These are phyloP conservation scores for Neobulgaria alba DNA, from an alignment of 2,329 filamentous ascomycete species.

Conservation along the genomic window DNA sequence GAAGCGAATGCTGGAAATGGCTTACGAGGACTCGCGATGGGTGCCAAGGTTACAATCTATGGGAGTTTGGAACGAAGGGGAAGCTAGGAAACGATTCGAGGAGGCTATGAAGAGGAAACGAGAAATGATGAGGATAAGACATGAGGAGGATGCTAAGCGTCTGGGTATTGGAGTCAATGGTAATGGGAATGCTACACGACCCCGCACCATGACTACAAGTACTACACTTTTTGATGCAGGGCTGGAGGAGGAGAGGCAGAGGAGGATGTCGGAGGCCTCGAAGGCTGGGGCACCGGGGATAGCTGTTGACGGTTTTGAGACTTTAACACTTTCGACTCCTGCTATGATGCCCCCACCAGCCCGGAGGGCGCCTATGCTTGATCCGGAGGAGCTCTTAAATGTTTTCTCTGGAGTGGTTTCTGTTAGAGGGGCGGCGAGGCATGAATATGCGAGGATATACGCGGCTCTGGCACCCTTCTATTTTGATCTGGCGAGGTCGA, in stretches of 20 bases:
- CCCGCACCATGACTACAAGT: constrained; percentile 27
- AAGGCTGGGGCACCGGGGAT: constrained; percentile 15
- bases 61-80: constrained; percentile 84
- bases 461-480: constrained; percentile 85
- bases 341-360: constrained; percentile 29
- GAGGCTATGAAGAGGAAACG: constrained; percentile 54
- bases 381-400: constrained; percentile 56
- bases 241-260: constrained; percentile 53
- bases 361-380: constrained; percentile 36
- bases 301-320: constrained; percentile 69
- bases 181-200: constrained; percentile 22
- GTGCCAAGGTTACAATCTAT: constrained; percentile 77
- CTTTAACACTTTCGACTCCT: constrained; percentile 46
- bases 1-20: constrained; percentile 89
- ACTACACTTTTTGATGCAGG: constrained; percentile 68
- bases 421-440: constrained; percentile 72
- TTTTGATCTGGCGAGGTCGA: constrained; percentile 64
- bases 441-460: constrained; percentile 88
- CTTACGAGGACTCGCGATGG: constrained; percentile 97
- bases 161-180: constrained; percentile 26
- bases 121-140: constrained; percentile 43
- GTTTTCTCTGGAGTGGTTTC: constrained; percentile 66
- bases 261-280: constrained; percentile 27
- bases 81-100: constrained; percentile 75
- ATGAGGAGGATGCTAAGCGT: constrained; percentile 28